Evolutionary conservation across 306 rosid species (phyloP).

Genomic region (Cicer judaicum): DNA sequence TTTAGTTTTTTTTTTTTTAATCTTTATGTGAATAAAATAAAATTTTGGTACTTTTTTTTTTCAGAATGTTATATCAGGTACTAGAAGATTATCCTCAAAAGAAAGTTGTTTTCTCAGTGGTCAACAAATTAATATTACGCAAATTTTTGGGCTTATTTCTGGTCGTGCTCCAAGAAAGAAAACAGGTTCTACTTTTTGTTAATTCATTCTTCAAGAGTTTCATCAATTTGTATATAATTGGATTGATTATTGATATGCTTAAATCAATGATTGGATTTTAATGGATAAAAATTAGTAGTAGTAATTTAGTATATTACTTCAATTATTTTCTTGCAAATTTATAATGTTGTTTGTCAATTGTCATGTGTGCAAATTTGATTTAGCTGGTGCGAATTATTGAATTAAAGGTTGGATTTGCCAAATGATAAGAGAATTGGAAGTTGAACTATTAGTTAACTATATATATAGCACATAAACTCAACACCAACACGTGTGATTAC

Average conservation of each 20-base stretch:
- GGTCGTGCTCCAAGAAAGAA: slow-evolving; percentile 52
- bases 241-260: neutral
- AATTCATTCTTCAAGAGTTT: slow-evolving; percentile 24
- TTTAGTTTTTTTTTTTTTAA: neutral
- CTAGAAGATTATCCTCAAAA: slow-evolving; percentile 64
- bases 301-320: neutral
- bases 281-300: neutral
- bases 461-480: too few relatives aligned
- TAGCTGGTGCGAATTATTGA: slow-evolving; percentile 4
- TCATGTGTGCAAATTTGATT: neutral
- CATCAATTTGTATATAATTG: slow-evolving; percentile 24
- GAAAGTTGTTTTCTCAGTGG: slow-evolving; percentile 65
- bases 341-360: neutral
- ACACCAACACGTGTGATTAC: too few relatives aligned
- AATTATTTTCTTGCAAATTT: slow-evolving; percentile 3
- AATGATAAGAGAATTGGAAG: neutral
- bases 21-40: slow-evolving; percentile 7
- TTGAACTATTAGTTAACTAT: neutral
- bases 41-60: neutral
- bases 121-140: slow-evolving; percentile 53
- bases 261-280: neutral
- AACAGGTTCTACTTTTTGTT: slow-evolving; percentile 52
- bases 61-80: slow-evolving; percentile 53
- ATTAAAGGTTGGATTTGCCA: slow-evolving; percentile 12
- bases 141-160: slow-evolving; percentile 47